Conservation (phyloP, 2,329 filamentous ascomycete species). For the Zymoseptoria pseudotritici region DNA sequence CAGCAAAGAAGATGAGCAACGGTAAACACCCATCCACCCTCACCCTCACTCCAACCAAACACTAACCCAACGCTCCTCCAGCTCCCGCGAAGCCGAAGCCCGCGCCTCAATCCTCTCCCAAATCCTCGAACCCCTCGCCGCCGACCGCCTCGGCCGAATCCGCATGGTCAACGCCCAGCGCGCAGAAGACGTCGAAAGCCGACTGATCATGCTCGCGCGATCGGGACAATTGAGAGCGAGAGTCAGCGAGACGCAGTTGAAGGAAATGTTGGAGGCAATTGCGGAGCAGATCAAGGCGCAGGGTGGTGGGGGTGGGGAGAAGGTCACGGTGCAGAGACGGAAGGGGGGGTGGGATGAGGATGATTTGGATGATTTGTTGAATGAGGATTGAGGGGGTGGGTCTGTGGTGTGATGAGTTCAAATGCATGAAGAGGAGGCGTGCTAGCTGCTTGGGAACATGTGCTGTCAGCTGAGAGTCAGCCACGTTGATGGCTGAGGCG, state of each 20-base stretch:
- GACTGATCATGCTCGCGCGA: constrained; percentile 84
- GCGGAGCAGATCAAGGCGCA: constrained; percentile 62
- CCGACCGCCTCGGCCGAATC: constrained; percentile 88
- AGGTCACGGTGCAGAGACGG: constrained; percentile 77
- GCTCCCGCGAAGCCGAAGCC: constrained; percentile 53
- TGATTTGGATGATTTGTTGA: constrained; percentile 62
- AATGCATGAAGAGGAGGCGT: not conserved
- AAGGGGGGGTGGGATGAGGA: constrained; percentile 83
- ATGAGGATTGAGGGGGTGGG: constrained; percentile 31
- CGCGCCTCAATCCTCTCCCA: constrained; percentile 74
- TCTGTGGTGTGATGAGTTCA: not conserved
- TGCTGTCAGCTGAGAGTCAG: no score
- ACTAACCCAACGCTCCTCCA: constrained; percentile 8
- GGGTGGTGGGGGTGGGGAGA: constrained; percentile 48
- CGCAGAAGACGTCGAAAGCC: constrained; percentile 82
- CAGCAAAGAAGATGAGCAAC: constrained; percentile 51
- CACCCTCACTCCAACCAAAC: not conserved
- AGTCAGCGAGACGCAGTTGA: constrained; percentile 87
- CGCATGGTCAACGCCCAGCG: constrained; percentile 90
- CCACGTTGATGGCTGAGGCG: no score
- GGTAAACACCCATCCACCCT: constrained; percentile 39
- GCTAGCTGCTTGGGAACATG: not conserved
- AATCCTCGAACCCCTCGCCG: constrained; percentile 89
- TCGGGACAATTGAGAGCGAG: constrained; percentile 78
- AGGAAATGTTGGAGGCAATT: constrained; percentile 79